phyloP scores from a whole-genome alignment of 2,329 filamentous ascomycete species.

The Sclerotinia spermophila region DNA sequence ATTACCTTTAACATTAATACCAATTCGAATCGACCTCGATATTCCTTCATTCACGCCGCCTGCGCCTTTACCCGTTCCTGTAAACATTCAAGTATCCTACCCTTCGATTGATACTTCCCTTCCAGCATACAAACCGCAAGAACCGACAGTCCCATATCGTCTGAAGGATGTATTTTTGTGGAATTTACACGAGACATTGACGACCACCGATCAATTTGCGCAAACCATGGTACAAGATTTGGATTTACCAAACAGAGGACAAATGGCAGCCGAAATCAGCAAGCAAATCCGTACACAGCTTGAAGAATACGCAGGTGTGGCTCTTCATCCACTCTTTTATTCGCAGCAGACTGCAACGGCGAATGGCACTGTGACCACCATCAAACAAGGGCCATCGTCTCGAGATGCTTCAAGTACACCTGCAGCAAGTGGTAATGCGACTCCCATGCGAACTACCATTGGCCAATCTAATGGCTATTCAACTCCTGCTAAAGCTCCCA shows the following conservation, averaged over 20 bases:
- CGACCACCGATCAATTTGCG: slow-evolving; percentile 96
- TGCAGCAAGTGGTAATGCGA: slow-evolving; percentile 51
- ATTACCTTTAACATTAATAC: slow-evolving; percentile 85
- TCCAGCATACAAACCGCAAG: slow-evolving; percentile 75
- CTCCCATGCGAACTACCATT: slow-evolving; percentile 51
- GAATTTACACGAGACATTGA: slow-evolving; percentile 93
- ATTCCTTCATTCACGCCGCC: slow-evolving; percentile 72
- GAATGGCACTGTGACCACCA: slow-evolving; percentile 37
- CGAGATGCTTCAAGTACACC: slow-evolving; percentile 44
- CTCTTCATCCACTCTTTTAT: slow-evolving; percentile 88
- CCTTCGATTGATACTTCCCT: slow-evolving; percentile 65
- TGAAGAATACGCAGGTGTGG: slow-evolving; percentile 93
- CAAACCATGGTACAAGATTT: slow-evolving; percentile 85
- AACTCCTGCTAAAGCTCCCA: slow-evolving; percentile 48
- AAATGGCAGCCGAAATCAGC: slow-evolving; percentile 75
- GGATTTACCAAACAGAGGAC: slow-evolving; percentile 73
- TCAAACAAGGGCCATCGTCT: slow-evolving; percentile 30
- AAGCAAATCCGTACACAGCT: slow-evolving; percentile 92
- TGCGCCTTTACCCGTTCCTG: slow-evolving; percentile 60
- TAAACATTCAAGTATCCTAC: slow-evolving; percentile 47
- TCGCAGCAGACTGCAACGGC: slow-evolving; percentile 41
- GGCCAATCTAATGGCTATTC: slow-evolving; percentile 42
- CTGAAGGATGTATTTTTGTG: slow-evolving; percentile 95
- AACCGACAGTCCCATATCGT: slow-evolving; percentile 78
- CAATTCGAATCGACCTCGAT: slow-evolving; percentile 94